A percentile compares a stretch with the other conserved stretches of the same genome.
Evolutionary conservation across 306 rosid species (phyloP).

Genomic region (Trifolium subterraneum): DNA sequence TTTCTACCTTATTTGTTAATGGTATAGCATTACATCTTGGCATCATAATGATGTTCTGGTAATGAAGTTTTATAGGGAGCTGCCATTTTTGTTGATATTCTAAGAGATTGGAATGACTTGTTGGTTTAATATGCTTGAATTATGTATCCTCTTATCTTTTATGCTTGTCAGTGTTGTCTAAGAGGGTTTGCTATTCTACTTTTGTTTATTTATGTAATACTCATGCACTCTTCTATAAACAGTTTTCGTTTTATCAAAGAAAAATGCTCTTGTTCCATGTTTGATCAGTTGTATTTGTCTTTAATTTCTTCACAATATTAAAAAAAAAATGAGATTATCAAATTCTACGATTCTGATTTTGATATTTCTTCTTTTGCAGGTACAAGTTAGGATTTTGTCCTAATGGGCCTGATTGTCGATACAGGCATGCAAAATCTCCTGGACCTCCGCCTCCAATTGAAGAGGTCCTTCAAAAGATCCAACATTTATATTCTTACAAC

Average conservation of each 20-base stretch:
- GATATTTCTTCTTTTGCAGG: slow-evolving; percentile 61
- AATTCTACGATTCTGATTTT: slow-evolving; percentile 25
- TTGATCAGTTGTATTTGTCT: slow-evolving; percentile 22
- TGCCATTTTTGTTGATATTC: slow-evolving; percentile 30
- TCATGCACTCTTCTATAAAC: background rate
- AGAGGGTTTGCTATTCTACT: slow-evolving; percentile 15
- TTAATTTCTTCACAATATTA: slow-evolving; percentile 12
- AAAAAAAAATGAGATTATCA: slow-evolving; percentile 4
- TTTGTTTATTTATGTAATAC: slow-evolving; percentile 27
- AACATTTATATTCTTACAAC: slow-evolving; percentile 86
- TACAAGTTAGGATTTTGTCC: slow-evolving; percentile 99
- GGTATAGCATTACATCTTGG: slow-evolving; percentile 11
- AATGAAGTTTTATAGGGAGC: slow-evolving; percentile 26
- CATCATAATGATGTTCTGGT: slow-evolving; percentile 12
- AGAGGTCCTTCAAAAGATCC: slow-evolving; percentile 98
- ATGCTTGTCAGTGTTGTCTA: slow-evolving; percentile 22
- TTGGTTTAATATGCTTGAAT: slow-evolving; percentile 36
- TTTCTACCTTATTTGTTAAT: slow-evolving; percentile 19
- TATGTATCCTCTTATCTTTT: slow-evolving; percentile 23
- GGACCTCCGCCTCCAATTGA: slow-evolving; percentile 98
- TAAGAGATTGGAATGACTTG: slow-evolving; percentile 30
- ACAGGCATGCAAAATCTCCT: slow-evolving; percentile 89
- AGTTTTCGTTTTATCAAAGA: background rate
- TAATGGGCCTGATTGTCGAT: slow-evolving; percentile 97
- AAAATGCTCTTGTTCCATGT: slow-evolving; percentile 1